Evolutionary conservation across 805 yeast species (phyloP), one percentile per base, ranked within the genome.

Genomic region (Candida xyloterini): DNA sequence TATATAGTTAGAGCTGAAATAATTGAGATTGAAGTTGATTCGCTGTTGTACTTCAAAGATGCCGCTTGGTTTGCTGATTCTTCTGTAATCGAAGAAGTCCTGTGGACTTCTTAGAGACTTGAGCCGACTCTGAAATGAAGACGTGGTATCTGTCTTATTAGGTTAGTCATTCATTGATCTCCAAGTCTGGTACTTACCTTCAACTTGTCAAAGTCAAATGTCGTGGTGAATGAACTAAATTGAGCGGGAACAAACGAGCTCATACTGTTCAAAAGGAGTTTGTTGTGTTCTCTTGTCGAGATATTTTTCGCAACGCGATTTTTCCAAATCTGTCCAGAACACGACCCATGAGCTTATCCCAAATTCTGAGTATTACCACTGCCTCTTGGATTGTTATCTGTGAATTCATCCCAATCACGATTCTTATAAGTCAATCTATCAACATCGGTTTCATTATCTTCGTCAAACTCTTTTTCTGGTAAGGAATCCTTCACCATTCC

Each of bases 361-460:
- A 77, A 63, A 51, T 82, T 78, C 30, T 60, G 60, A 59, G 90
- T 88, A 57, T 91, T 91, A 9, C 99, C 99, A 41, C 90, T 80
- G 7, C 99, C 99, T 53, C 77, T 79, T 0, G 89, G 84, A 57
- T 88, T 79, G 3, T 78, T 77, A 47, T 93, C 99, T 32, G 80
- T 79, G 70, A 91, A 93, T 45, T 85, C 95, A 63, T 93, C 99
- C 98, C 98, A 93, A 29, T 76, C 74, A 42, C 99, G 72, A 40
- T 82, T 78, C 55, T 84, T 79, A 51, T 82, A 75, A 4, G 95
- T 89, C 48, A 79, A 82, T 23, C 54, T 53, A 50, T 84, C 87
- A n/a, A 67, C 72, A 48, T 64, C 70, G 15, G 73, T 81, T 18
- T 70, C 67, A 46, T 83, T 77, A 46, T 84, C 88, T 41, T 82